phyloP scores from a whole-genome alignment of 108 stramenopile species.

The Cyclotella choctawhatcheeana region DNA sequence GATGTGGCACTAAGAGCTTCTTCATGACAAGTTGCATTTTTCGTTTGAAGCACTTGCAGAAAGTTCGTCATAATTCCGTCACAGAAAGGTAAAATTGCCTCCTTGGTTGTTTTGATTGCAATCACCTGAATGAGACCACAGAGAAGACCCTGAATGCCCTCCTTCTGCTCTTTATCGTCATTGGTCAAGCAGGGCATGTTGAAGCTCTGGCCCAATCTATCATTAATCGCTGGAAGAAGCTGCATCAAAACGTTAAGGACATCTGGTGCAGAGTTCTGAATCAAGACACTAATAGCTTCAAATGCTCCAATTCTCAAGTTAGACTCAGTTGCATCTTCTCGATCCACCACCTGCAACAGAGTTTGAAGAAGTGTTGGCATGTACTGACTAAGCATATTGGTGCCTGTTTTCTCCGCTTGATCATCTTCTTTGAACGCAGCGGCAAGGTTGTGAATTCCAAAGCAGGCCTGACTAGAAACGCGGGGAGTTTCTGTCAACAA shows the following conservation, averaged over 20 bases:
- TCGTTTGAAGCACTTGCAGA: slow-evolving; percentile 85
- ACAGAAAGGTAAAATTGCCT: slow-evolving; percentile 73
- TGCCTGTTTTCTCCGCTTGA: slow-evolving; percentile 54
- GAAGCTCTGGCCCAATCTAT: slow-evolving; percentile 80
- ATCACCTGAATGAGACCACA: slow-evolving; percentile 88
- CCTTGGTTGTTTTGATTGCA: slow-evolving; percentile 72
- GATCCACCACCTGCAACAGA: slow-evolving; percentile 83
- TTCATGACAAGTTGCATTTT: slow-evolving; percentile 89
- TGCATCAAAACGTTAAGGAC: slow-evolving; percentile 63
- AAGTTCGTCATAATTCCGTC: slow-evolving; percentile 88
- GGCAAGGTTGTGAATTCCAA: slow-evolving; percentile 93
- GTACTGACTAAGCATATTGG: slow-evolving; percentile 77
- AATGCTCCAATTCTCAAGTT: slow-evolving; percentile 85
- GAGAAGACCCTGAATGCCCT: slow-evolving; percentile 85
- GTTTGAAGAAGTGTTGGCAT: slow-evolving; percentile 79
- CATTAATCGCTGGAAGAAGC: slow-evolving; percentile 79
- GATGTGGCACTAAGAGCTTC: slow-evolving; percentile 94
- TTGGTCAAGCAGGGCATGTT: slow-evolving; percentile 70
- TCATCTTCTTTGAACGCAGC: slow-evolving; percentile 73
- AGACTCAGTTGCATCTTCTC: slow-evolving; percentile 83
- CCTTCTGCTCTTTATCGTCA: slow-evolving; percentile 89
- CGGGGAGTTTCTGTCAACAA: slow-evolving; percentile 74
- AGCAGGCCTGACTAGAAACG: slow-evolving; percentile 89
- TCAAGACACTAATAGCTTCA: slow-evolving; percentile 86
- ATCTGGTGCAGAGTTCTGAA: slow-evolving; percentile 88